Percentiles rank a stretch among this genome's conserved stretches.
phyloP scores from a whole-genome alignment of 331 rosid species.

The Rosa hybrid region DNA sequence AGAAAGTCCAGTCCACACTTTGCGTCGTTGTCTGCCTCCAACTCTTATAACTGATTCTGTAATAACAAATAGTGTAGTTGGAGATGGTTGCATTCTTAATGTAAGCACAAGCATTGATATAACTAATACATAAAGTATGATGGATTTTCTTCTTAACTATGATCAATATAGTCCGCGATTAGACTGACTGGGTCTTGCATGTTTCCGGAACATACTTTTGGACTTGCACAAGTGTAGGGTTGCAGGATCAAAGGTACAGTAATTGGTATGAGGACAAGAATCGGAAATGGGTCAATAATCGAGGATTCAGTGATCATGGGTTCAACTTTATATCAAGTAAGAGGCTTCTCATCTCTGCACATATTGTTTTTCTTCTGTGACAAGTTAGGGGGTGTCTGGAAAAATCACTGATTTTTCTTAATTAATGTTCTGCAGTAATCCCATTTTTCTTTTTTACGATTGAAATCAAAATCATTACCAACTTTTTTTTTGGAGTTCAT shows the following conservation, averaged over 20 bases:
- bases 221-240: conserved; percentile 34
- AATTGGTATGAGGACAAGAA: conserved; percentile 33
- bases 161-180: not conserved
- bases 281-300: conserved; percentile 32
- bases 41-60: conserved; percentile 26
- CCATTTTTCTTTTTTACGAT: not conserved
- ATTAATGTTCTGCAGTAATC: not conserved
- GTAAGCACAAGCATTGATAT: conserved; percentile 23
- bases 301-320: conserved; percentile 45
- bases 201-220: conserved; percentile 3
- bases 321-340: conserved; percentile 29
- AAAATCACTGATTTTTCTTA: not conserved
- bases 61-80: conserved; percentile 41
- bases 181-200: not conserved
- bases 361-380: not conserved
- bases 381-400: not conserved
- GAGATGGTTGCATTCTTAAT: conserved; percentile 46
- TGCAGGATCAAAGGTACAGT: conserved; percentile 42
- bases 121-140: not conserved
- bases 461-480: not conserved
- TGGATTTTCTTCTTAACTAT: not conserved
- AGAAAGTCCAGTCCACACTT: conserved; percentile 33
- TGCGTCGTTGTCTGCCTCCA: conserved; percentile 40
- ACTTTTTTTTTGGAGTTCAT: not conserved
- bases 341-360: not conserved